phyloP scores from a whole-genome alignment of 306 rosid species.

The Inga laurina region DNA sequence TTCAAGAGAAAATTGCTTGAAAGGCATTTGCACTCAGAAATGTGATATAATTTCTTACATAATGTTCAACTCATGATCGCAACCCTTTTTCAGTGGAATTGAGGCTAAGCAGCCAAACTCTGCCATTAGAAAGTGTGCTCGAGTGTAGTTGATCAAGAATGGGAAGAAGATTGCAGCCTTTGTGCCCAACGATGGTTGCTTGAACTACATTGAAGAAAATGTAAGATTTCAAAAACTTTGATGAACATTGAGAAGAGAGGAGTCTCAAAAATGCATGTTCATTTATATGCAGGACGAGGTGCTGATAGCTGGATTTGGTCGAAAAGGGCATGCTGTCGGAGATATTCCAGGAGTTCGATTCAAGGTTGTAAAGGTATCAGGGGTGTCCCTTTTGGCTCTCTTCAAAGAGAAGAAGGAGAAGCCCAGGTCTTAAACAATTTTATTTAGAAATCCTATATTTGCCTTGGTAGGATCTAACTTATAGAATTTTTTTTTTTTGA shows the following conservation, averaged over 20 bases:
- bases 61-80: conserved; percentile 1
- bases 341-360: conserved; percentile 75
- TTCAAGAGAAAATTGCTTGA: neutral
- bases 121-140: conserved; percentile 72
- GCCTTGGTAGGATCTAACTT: conserved; percentile 1
- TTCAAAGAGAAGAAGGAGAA: conserved; percentile 73
- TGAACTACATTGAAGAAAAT: conserved; percentile 64
- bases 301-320: conserved; percentile 65
- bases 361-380: conserved; percentile 72
- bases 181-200: conserved; percentile 72
- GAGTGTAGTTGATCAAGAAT: conserved; percentile 65
- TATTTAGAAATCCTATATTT: neutral
- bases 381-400: conserved; percentile 65
- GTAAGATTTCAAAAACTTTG: conserved; percentile 39
- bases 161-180: conserved; percentile 76
- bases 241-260: neutral
- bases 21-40: neutral
- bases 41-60: neutral
- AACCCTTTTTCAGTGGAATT: conserved; percentile 49
- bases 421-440: conserved; percentile 55
- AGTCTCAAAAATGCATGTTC: neutral
- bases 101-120: conserved; percentile 76
- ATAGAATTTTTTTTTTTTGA: no score
- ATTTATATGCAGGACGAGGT: conserved; percentile 60
- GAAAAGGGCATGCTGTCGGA: conserved; percentile 67